phyloP scores from a whole-genome alignment of 768 basidiomycete species.

The Boletus rubropictus region DNA sequence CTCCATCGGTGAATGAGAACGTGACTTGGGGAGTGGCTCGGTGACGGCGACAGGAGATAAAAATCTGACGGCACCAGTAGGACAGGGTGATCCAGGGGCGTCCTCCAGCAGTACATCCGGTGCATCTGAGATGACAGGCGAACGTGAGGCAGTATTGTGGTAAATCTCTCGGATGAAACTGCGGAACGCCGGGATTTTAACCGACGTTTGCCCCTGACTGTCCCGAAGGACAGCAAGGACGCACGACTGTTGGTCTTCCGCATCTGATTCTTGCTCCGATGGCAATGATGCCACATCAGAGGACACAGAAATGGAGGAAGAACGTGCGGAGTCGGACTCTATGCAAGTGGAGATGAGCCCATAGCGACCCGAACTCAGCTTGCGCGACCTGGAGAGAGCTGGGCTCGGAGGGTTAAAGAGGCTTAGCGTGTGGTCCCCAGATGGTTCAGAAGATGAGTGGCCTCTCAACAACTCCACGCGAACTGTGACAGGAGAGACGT shows the following conservation, averaged over 20 bases:
- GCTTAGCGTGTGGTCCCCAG: constrained; percentile 1
- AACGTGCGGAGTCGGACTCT: constrained; percentile 24
- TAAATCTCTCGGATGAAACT: constrained; percentile 29
- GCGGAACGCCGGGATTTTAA: constrained; percentile 31
- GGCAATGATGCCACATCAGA: constrained; percentile 27
- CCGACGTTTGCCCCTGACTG: constrained; percentile 8
- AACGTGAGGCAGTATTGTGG: constrained; percentile 7
- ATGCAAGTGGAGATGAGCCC: constrained; percentile 41
- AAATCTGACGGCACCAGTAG: constrained; percentile 1
- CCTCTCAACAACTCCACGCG: constrained; percentile 48
- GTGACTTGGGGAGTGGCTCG: constrained; percentile 25
- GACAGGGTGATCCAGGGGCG: constrained; percentile 5
- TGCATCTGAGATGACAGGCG: constrained; percentile 9
- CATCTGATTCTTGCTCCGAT: constrained; percentile 45
- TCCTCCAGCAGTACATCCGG: constrained; percentile 11
- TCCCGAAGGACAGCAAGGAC: constrained; percentile 13
- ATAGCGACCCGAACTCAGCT: constrained; percentile 52
- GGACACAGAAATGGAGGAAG: constrained; percentile 38
- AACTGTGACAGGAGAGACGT: constrained; percentile 58
- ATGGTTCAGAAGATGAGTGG: constrained; percentile 17
- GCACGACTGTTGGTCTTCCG: constrained; percentile 41
- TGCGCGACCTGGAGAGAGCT: constrained; percentile 22
- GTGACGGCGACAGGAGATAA: constrained; percentile 16
- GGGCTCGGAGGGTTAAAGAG: constrained; percentile 28
- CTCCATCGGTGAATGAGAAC: constrained; percentile 46